Base-by-base conservation (phyloP, 108 stramenopile genomes). In the Skeletonema marinoi region DNA sequence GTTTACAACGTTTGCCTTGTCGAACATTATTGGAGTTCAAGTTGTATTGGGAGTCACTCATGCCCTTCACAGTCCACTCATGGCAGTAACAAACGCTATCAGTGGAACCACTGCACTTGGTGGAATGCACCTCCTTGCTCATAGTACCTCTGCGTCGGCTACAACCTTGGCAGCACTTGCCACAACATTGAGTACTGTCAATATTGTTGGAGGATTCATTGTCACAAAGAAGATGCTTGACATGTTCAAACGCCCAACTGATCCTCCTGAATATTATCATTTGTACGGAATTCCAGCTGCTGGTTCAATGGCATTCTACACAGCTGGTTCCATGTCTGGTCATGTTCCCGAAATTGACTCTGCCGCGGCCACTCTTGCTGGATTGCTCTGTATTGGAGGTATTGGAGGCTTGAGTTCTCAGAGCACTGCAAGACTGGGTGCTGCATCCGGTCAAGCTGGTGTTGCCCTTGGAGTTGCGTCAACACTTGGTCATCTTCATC, bases 181-280 rank as follows among this genome's bases (percentile, higher is more conserved):
- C 11, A 98, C 96, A 11, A 93, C 93, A 7, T 81, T 99, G 61
- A 93, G 92, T 31, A 95, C 98, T 11, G 94, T 97, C 46, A 97
- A 97, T 78, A 97, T 98, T 75, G 96, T 95, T 71, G 96, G 94
- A 88, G 98, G 98, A 35, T 97, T 97, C 85, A 91, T 98, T 80
- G 97, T 99, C 36, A 98, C 98, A 5, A 95, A 93, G 56, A 98
- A 98, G 81, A 99, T 99, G 99, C 87, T 99, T 64, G 99, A 99
- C 75, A 98, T 99, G 98, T 99, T 99, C 92, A 96, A 97, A 73
- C 92, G 99, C 3, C 94, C 96, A 3, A 96, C 94, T 41, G 99
- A 99, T 81, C 98, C 99, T 60, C 97, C 97, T 8, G 98, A 99
- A 81, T 97, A 93, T 87, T 97, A 98, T 81, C 93, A 98, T 68